Conservation (phyloP, 129 eudicot genomes). For the Tagetes erecta region DNA sequence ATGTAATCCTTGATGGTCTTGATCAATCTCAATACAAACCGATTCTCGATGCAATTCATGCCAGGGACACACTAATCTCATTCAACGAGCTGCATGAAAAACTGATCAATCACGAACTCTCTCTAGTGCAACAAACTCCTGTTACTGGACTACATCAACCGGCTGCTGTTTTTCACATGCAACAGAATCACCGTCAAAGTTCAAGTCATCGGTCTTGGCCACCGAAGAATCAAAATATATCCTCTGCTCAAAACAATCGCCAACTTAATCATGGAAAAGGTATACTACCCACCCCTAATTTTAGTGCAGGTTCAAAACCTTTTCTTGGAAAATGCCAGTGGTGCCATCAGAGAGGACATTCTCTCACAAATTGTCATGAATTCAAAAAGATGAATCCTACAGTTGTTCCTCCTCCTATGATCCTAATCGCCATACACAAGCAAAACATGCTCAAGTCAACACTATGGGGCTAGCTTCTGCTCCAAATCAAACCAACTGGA, state of each 20-base stretch:
- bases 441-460: conserved; percentile 6
- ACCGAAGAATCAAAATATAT: not conserved
- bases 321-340: not conserved
- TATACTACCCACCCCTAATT: not conserved
- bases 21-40: too few species aligned
- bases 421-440: not conserved
- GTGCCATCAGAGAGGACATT: not conserved
- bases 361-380: not conserved
- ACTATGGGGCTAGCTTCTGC: not conserved
- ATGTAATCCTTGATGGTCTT: too few species aligned
- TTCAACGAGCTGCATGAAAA: too few species aligned
- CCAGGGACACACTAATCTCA: too few species aligned
- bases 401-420: not conserved
- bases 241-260: not conserved
- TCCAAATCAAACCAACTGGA: not conserved
- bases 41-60: too few species aligned
- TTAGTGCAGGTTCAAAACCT: not conserved
- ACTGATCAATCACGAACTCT: too few species aligned
- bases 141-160: too few species aligned
- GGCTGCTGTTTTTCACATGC: too few species aligned
- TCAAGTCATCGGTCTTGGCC: not conserved
- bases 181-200: too few species aligned
- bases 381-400: conserved; percentile 4
- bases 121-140: too few species aligned
- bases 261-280: not conserved